A percentile compares a stretch with the other conserved stretches of the same genome.
Conservation (phyloP, 1,139 yeast species). For the Yamadazyma dushanensis region DNA sequence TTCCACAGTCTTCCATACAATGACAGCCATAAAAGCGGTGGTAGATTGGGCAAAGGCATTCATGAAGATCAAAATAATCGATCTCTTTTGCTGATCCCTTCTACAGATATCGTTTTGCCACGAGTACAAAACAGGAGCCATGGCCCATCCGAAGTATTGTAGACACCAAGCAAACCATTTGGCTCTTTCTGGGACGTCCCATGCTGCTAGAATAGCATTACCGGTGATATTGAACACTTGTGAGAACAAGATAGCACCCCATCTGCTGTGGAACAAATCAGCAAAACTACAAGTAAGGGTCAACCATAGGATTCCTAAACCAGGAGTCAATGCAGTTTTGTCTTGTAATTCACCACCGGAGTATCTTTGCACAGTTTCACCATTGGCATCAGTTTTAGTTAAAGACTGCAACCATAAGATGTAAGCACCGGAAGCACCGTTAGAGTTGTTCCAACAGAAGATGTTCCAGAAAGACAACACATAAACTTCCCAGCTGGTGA, state of each 20-base stretch:
- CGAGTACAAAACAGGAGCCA: constrained; percentile 50
- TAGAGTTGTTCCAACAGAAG: constrained; percentile 63
- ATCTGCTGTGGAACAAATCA: constrained; percentile 52
- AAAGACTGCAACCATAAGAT: constrained; percentile 46
- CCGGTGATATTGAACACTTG: constrained; percentile 47
- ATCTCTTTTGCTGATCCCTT: constrained; percentile 43
- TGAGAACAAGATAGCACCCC: constrained; percentile 57
- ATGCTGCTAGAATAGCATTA: constrained; percentile 43
- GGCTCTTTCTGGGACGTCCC: constrained; percentile 46
- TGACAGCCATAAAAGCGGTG: constrained; percentile 45
- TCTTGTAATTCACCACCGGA: constrained; percentile 37
- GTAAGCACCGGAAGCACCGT: constrained; percentile 50
- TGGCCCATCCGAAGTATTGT: constrained; percentile 51
- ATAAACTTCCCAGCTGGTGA: constrained; percentile 58
- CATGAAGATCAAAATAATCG: constrained; percentile 45
- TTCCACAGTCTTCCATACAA: constrained; percentile 51
- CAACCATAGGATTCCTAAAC: constrained; percentile 43
- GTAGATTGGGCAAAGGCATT: constrained; percentile 45
- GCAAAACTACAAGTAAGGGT: constrained; percentile 41
- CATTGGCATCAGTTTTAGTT: constrained; percentile 20
- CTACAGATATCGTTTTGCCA: constrained; percentile 50
- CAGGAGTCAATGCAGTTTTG: constrained; percentile 45
- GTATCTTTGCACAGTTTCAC: constrained; percentile 24
- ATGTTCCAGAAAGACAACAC: constrained; percentile 52
- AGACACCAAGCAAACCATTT: constrained; percentile 52